Evolutionary conservation across 1,284 basidiomycete species (phyloP).

Genomic region (Ustilago xerochloae): DNA sequence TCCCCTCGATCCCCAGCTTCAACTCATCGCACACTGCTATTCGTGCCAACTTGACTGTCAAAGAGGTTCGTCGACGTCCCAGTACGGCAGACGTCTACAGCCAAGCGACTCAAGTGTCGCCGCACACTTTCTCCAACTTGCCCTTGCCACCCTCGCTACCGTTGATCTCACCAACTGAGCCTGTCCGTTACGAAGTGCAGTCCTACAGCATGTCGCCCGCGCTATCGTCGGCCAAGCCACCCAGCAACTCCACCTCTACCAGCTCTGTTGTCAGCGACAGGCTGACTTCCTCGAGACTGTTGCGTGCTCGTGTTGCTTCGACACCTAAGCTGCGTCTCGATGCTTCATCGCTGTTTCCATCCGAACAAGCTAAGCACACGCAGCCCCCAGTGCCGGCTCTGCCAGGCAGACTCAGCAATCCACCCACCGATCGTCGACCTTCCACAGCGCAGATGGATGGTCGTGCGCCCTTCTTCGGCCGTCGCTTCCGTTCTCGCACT

Average conservation of each 20-base stretch:
- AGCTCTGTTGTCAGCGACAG: neutral
- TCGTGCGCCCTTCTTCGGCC: conserved; percentile 30
- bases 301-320: conserved; percentile 43
- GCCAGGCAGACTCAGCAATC: neutral
- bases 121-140: conserved; percentile 2
- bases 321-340: conserved; percentile 44
- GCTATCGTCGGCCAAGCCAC: neutral
- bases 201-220: conserved; percentile 18
- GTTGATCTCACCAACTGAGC: conserved; percentile 4
- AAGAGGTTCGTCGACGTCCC: conserved; percentile 25
- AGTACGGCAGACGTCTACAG: conserved; percentile 47
- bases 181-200: conserved; percentile 19
- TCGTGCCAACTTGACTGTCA: neutral
- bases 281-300: conserved; percentile 5
- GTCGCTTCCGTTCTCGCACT: conserved; percentile 51
- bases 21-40: conserved; percentile 32
- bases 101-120: conserved; percentile 12
- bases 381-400: conserved; percentile 27
- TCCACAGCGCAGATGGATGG: conserved; percentile 44
- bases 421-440: conserved; percentile 20
- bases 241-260: neutral
- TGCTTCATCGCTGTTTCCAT: conserved; percentile 4
- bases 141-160: conserved; percentile 1
- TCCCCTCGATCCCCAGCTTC: conserved; percentile 31
- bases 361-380: conserved; percentile 10